Percentiles rank a stretch among this genome's conserved stretches.
Evolutionary conservation across 2,329 filamentous ascomycete species (phyloP).

Genomic region (Arthrinium puccinioides): DNA sequence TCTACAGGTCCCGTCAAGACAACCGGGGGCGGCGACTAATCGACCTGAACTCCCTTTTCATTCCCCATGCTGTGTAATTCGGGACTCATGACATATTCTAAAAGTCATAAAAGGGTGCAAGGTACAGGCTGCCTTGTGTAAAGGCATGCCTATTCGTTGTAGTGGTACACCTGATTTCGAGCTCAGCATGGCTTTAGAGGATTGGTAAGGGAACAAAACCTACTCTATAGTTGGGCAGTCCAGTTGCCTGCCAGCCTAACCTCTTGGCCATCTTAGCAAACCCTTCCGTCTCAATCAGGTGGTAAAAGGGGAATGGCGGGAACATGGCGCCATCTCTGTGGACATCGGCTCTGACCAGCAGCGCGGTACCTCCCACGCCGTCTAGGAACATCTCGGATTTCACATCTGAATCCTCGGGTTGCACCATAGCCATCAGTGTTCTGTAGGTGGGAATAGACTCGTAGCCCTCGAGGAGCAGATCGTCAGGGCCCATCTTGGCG

Average conservation of each 20-base stretch:
- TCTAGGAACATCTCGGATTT: slow-evolving; percentile 69
- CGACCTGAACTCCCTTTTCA: no score
- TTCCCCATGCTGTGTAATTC: no score
- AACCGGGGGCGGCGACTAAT: no score
- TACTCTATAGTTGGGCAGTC: slow-evolving; percentile 97
- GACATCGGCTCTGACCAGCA: slow-evolving; percentile 93
- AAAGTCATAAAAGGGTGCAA: no score
- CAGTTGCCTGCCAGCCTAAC: slow-evolving; percentile 76
- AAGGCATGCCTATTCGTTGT: slow-evolving; percentile 3
- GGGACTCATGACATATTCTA: no score
- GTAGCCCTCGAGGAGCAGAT: slow-evolving; percentile 91
- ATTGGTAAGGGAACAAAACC: slow-evolving; percentile 20
- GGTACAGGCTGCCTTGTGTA: no score
- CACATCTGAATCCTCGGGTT: slow-evolving; percentile 45
- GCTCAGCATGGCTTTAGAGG: not conserved
- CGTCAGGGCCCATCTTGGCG: slow-evolving; percentile 76
- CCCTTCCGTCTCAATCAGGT: slow-evolving; percentile 95
- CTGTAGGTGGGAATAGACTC: slow-evolving; percentile 88
- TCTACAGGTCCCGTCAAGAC: no score
- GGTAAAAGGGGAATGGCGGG: slow-evolving; percentile 90
- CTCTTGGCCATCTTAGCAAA: slow-evolving; percentile 96
- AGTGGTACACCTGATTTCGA: slow-evolving; percentile 2
- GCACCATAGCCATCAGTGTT: slow-evolving; percentile 82
- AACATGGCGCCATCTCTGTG: slow-evolving; percentile 99
- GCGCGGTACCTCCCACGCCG: slow-evolving; percentile 85